A percentile compares a stretch with the other conserved stretches of the same genome.
Conservation (phyloP, 1,284 basidiomycete species). For the Hymenochaete sp. region DNA sequence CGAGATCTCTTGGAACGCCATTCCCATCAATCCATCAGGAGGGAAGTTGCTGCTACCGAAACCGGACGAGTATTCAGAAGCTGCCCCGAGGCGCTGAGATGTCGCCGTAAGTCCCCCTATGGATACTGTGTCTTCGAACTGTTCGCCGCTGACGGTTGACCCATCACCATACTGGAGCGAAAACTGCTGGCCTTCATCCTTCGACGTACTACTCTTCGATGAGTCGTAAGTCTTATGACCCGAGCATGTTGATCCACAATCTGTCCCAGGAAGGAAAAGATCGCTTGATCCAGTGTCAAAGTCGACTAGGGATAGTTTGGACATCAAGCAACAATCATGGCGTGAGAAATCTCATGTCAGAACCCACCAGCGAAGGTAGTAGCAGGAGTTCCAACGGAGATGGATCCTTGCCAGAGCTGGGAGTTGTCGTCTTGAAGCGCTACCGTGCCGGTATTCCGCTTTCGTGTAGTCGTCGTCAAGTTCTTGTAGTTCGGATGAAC, state of each 20-base stretch:
- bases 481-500: constrained; percentile 13
- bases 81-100: constrained; percentile 30
- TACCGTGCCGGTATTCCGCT: constrained; percentile 13
- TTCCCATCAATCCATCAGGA: constrained; percentile 39
- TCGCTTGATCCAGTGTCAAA: constrained; percentile 22
- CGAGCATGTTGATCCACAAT: constrained; percentile 19
- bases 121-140: constrained; percentile 23
- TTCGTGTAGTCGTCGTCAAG: constrained; percentile 1
- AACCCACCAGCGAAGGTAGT: constrained; percentile 7
- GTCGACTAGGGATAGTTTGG: constrained; percentile 16
- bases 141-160: constrained; percentile 17
- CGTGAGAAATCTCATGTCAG: not conserved
- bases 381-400: constrained; percentile 15
- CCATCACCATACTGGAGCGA: constrained; percentile 19
- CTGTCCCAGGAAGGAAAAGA: constrained; percentile 19
- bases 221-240: constrained; percentile 19
- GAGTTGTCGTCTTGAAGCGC: constrained; percentile 7
- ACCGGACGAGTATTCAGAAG: constrained; percentile 37
- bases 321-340: not conserved
- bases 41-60: constrained; percentile 30
- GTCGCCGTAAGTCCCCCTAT: constrained; percentile 20
- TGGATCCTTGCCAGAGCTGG: constrained; percentile 13
- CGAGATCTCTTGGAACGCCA: constrained; percentile 25
- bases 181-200: constrained; percentile 12
- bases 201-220: constrained; percentile 12